phyloP scores from a whole-genome alignment of 177 flowering plant species.

The Vitis hybrid region DNA sequence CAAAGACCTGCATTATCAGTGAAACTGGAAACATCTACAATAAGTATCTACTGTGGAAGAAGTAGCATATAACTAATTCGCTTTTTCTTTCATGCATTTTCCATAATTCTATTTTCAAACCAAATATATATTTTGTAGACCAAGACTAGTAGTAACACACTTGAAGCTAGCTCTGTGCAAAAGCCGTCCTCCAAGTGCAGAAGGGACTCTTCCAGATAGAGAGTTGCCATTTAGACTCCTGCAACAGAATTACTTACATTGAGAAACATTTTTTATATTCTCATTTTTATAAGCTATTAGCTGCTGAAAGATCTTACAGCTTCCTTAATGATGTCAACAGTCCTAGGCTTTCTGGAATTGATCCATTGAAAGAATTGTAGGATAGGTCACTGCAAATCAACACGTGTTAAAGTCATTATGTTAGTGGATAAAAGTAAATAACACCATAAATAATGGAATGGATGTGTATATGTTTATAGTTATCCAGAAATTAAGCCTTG shows the following conservation, averaged over 20 bases:
- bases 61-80: not conserved
- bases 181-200: slow-evolving; percentile 83
- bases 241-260: slow-evolving; percentile 26
- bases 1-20: slow-evolving; percentile 93
- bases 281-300: not conserved
- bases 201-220: slow-evolving; percentile 83
- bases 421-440: not conserved
- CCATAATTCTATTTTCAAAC: not conserved
- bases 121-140: too few relatives aligned
- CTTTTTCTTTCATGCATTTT: not conserved
- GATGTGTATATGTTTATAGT: not conserved
- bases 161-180: slow-evolving; percentile 97
- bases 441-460: not conserved
- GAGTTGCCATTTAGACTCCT: slow-evolving; percentile 93
- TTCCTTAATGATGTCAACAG: slow-evolving; percentile 60
- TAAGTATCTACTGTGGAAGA: slow-evolving; percentile 8
- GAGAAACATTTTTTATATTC: not conserved
- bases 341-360: slow-evolving; percentile 94
- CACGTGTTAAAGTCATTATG: too few relatives aligned
- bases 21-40: slow-evolving; percentile 52
- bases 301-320: slow-evolving; percentile 57
- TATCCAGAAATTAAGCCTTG: not conserved
- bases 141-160: slow-evolving; percentile 41
- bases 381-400: slow-evolving; percentile 79
- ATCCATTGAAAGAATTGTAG: slow-evolving; percentile 80